Percentiles rank a stretch among this genome's conserved stretches.
Evolutionary conservation across 2,329 filamentous ascomycete species (phyloP).

Genomic region (Hypocreales sp.): DNA sequence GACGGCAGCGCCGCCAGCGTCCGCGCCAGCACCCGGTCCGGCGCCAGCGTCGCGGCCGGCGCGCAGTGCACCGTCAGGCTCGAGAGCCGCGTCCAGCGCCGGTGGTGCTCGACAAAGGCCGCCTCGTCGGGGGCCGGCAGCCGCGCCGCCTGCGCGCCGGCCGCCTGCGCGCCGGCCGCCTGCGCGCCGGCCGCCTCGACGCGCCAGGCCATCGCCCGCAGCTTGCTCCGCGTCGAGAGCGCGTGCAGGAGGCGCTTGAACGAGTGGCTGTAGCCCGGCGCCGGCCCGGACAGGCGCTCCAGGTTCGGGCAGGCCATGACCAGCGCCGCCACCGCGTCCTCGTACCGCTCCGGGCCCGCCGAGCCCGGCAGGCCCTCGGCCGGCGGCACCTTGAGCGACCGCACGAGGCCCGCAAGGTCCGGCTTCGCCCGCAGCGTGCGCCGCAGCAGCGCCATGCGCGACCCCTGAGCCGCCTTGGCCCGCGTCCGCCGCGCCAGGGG

Average conservation of each 20-base stretch:
- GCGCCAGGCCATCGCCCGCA: slow-evolving; percentile 45
- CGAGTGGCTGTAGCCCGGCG: slow-evolving; percentile 36
- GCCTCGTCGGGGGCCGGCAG: slow-evolving; percentile 8
- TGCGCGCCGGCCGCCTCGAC: slow-evolving; percentile 28
- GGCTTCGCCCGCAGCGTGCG: slow-evolving; percentile 39
- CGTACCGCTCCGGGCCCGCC: slow-evolving; percentile 29
- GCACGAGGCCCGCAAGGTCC: slow-evolving; percentile 38
- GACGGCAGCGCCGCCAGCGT: slow-evolving; percentile 34
- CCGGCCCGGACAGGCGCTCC: slow-evolving; percentile 39
- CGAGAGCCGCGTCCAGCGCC: slow-evolving; percentile 37
- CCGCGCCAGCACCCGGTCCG: slow-evolving; percentile 33
- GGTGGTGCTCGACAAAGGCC: slow-evolving; percentile 34
- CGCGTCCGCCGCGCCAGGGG: slow-evolving; percentile 38
- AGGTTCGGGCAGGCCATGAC: slow-evolving; percentile 52
- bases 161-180: too few relatives aligned
- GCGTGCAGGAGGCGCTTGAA: slow-evolving; percentile 43
- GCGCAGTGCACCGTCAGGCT: slow-evolving; percentile 44
- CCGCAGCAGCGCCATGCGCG: slow-evolving; percentile 39
- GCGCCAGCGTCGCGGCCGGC: slow-evolving; percentile 36
- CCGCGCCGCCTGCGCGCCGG: slow-evolving; percentile 8
- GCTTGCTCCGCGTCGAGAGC: slow-evolving; percentile 36
- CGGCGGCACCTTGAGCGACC: slow-evolving; percentile 34
- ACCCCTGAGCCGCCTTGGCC: slow-evolving; percentile 35
- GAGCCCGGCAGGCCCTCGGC: slow-evolving; percentile 22
- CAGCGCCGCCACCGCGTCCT: slow-evolving; percentile 41